Percentiles rank a stretch among this genome's conserved stretches.
These are phyloP conservation scores for Camelina neglecta DNA, from an alignment of 345 rosid species.

Conservation along the genomic window DNA sequence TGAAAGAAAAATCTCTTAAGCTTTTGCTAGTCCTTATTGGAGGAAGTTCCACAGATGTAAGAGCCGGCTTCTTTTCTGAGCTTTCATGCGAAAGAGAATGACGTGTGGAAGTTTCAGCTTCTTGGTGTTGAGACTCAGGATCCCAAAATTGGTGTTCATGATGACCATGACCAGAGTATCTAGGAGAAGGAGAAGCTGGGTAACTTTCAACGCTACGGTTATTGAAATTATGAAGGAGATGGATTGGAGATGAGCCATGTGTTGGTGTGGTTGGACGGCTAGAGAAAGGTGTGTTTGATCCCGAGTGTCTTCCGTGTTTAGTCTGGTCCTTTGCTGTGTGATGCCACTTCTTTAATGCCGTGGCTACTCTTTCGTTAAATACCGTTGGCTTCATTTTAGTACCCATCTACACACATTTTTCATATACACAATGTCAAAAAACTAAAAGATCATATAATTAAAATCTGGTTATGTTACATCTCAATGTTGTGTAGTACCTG, in stretches of 20 bases:
- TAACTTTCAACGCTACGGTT: conserved; percentile 55
- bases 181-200: conserved; percentile 49
- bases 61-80: conserved; percentile 24
- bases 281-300: conserved; percentile 55
- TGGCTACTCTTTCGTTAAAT: conserved; percentile 74
- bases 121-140: conserved; percentile 53
- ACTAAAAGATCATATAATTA: conserved; percentile 7
- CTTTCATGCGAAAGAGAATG: conserved; percentile 24
- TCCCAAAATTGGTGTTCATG: conserved; percentile 51
- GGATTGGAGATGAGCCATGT: conserved; percentile 71
- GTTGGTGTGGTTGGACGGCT: conserved; percentile 78
- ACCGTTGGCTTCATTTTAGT: conserved; percentile 80
- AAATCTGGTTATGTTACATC: background rate
- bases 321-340: conserved; percentile 61
- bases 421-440: conserved; percentile 11
- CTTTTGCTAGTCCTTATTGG: conserved; percentile 39
- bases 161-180: conserved; percentile 38
- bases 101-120: conserved; percentile 45
- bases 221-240: conserved; percentile 60
- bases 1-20: conserved; percentile 46
- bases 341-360: conserved; percentile 84
- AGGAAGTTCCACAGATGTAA: conserved; percentile 46
- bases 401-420: conserved; percentile 70
- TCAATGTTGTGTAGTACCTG: conserved; percentile 55
- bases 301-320: conserved; percentile 61